Percentiles rank a stretch among this genome's conserved stretches.
phyloP scores from a whole-genome alignment of 2,329 filamentous ascomycete genomes.

The Colletotrichum tofieldiae region DNA sequence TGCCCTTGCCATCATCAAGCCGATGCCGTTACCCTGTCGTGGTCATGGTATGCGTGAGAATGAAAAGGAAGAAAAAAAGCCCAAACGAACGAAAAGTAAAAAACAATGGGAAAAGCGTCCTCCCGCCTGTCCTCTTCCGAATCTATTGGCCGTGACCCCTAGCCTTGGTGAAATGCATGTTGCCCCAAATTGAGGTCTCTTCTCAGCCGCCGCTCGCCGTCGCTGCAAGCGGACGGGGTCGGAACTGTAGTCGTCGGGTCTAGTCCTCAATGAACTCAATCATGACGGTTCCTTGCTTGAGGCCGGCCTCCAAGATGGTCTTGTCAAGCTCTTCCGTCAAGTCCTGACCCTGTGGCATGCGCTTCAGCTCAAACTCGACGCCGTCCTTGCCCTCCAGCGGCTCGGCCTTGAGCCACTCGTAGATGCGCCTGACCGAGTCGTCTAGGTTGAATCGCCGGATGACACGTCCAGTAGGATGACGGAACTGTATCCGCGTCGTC shows the following conservation, averaged over 20 bases:
- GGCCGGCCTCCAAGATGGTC: constrained; percentile 83
- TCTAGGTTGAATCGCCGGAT: constrained; percentile 86
- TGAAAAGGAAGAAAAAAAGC: not conserved
- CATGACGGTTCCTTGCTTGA: constrained; percentile 97
- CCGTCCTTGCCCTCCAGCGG: constrained; percentile 86
- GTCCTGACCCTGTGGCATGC: constrained; percentile 84
- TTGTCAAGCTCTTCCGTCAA: constrained; percentile 82
- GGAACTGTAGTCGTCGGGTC: not conserved
- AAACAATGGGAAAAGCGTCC: constrained; percentile 7
- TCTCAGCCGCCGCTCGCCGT: constrained; percentile 12
- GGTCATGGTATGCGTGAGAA: constrained; percentile 31
- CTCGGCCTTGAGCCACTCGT: constrained; percentile 96
- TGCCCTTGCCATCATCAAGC: constrained; percentile 10
- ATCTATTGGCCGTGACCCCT: constrained; percentile 26
- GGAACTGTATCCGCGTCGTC: constrained; percentile 93
- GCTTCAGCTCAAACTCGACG: constrained; percentile 88
- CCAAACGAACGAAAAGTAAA: constrained; percentile 4
- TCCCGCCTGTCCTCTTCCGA: constrained; percentile 1
- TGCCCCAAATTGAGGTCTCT: not conserved
- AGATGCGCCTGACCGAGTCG: constrained; percentile 87
- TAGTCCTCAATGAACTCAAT: constrained; percentile 84
- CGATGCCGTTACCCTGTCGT: constrained; percentile 14
- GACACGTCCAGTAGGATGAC: constrained; percentile 86
- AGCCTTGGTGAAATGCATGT: constrained; percentile 25
- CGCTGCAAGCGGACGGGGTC: not conserved